These are phyloP conservation scores for Apocynum venetum DNA, from an alignment of 257 asterid species.

Conservation along the genomic window DNA sequence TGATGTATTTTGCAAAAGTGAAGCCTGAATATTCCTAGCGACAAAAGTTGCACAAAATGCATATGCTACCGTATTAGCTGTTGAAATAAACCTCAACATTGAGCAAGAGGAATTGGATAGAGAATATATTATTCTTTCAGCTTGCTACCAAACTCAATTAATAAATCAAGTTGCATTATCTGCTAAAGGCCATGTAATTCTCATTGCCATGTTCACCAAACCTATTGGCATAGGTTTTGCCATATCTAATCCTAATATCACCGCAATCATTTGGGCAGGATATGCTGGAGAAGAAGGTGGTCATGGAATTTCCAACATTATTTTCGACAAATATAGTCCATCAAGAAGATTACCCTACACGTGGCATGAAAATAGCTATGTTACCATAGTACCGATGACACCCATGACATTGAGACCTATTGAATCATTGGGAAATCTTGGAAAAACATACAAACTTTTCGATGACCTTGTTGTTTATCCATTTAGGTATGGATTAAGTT, in stretches of 20 bases:
- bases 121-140: conserved; percentile 34
- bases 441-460: conserved; percentile 44
- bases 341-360: conserved; percentile 41
- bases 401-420: conserved; percentile 32
- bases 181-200: conserved; percentile 35
- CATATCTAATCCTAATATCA: conserved; percentile 17
- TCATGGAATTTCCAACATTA: conserved; percentile 37
- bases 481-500: conserved; percentile 48
- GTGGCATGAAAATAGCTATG: conserved; percentile 31
- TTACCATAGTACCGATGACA: conserved; percentile 27
- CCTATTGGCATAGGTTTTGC: conserved; percentile 40
- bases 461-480: conserved; percentile 33
- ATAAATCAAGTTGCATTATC: conserved; percentile 30
- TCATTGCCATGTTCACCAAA: conserved; percentile 43
- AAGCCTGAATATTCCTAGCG: conserved; percentile 23
- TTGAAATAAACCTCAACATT: conserved; percentile 28
- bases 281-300: conserved; percentile 55
- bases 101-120: conserved; percentile 46
- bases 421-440: conserved; percentile 26
- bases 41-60: conserved; percentile 32
- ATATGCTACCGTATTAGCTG: conserved; percentile 30
- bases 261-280: conserved; percentile 50
- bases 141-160: conserved; percentile 26
- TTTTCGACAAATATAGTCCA: conserved; percentile 45
- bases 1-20: conserved; percentile 25